Conservation (phyloP, 306 rosid genomes). For the Acacia crassicarpa region DNA sequence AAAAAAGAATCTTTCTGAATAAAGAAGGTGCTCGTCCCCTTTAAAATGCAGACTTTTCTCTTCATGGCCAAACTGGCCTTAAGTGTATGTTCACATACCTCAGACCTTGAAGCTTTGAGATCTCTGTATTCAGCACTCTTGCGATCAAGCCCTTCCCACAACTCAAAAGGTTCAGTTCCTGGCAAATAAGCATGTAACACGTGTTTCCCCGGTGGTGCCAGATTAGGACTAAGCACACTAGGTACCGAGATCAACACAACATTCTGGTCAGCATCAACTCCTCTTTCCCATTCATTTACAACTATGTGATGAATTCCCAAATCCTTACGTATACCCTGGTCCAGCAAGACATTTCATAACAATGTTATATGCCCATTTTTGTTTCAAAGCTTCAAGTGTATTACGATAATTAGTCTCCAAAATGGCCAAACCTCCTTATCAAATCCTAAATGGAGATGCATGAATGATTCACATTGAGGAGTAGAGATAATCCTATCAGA, state of each 20-base stretch:
- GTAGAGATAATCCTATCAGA: slow-evolving; percentile 52
- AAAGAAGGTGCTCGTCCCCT: background rate
- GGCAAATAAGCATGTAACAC: slow-evolving; percentile 89
- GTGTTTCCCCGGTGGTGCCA: slow-evolving; percentile 85
- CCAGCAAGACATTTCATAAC: slow-evolving; percentile 1
- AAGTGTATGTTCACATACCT: slow-evolving; percentile 44
- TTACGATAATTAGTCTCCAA: slow-evolving; percentile 4
- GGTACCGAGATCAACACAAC: slow-evolving; percentile 93
- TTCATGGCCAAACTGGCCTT: background rate
- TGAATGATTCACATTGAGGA: slow-evolving; percentile 89
- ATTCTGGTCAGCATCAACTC: slow-evolving; percentile 94
- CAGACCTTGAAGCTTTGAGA: slow-evolving; percentile 82
- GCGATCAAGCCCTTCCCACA: slow-evolving; percentile 91
- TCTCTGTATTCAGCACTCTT: slow-evolving; percentile 73
- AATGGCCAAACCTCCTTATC: slow-evolving; percentile 70
- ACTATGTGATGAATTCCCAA: slow-evolving; percentile 93
- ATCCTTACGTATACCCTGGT: slow-evolving; percentile 63
- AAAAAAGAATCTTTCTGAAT: background rate
- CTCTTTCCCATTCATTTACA: slow-evolving; percentile 91
- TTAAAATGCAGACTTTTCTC: background rate
- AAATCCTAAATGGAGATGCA: slow-evolving; percentile 98
- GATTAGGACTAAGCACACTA: slow-evolving; percentile 76
- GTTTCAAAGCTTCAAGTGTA: slow-evolving; percentile 6
- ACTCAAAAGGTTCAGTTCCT: slow-evolving; percentile 82
- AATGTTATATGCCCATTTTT: background rate